These are phyloP conservation scores for Arachis monticola DNA, from an alignment of 331 rosid species.

Conservation along the genomic window DNA sequence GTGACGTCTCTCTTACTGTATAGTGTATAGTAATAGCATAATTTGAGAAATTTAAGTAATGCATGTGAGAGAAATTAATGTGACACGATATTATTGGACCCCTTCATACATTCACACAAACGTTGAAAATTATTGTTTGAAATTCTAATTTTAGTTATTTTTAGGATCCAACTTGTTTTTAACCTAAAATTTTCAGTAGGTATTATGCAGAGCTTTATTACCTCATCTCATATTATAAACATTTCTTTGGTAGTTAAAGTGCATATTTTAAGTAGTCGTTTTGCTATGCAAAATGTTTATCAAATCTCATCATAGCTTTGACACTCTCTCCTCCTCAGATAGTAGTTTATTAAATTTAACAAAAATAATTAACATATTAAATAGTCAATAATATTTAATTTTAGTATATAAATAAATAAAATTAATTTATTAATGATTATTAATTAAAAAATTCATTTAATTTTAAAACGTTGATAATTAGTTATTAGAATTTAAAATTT, in stretches of 20 bases:
- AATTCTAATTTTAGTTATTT: neutral
- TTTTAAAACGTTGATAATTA: too few species aligned
- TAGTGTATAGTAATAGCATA: too few species aligned
- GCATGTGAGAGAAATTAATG: constrained; percentile 8
- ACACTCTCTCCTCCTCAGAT: too few species aligned
- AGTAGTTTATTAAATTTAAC: too few species aligned
- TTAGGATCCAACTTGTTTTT: neutral
- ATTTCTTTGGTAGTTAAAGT: neutral
- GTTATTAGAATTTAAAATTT: too few species aligned
- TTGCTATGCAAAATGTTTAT: too few species aligned
- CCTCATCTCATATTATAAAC: neutral
- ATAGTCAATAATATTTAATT: too few species aligned
- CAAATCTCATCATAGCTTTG: neutral
- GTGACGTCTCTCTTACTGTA: neutral
- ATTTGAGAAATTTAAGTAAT: neutral
- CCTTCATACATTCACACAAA: neutral
- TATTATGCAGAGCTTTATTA: neutral
- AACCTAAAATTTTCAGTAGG: neutral
- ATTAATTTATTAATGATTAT: too few species aligned
- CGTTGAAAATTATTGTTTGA: neutral
- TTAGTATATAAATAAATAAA: too few species aligned
- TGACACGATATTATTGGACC: constrained; percentile 2
- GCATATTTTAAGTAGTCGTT: too few species aligned
- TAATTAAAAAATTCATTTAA: too few species aligned
- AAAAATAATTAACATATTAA: too few species aligned